Conservation (phyloP, 2,329 filamentous ascomycete species). For the Pseudocercospora ulei region DNA sequence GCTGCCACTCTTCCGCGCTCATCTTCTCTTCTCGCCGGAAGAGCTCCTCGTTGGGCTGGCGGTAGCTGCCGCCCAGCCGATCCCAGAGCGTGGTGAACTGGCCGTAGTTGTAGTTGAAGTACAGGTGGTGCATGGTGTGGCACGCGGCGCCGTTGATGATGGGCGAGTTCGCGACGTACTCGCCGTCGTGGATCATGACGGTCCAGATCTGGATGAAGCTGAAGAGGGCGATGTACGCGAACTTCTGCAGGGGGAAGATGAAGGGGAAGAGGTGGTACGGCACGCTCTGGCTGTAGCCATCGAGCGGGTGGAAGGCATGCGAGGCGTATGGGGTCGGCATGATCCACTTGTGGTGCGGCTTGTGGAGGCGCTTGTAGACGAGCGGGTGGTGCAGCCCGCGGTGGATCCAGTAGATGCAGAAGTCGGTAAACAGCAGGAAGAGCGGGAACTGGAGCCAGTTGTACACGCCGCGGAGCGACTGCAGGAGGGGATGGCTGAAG, state of each 20-base stretch:
- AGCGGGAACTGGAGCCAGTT: conserved; percentile 73
- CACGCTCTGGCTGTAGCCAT: conserved; percentile 77
- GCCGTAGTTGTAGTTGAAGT: conserved; percentile 86
- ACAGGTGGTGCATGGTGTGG: conserved; percentile 82
- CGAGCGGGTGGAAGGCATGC: conserved; percentile 88
- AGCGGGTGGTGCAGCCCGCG: conserved; percentile 69
- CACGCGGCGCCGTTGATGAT: conserved; percentile 90
- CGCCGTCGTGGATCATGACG: conserved; percentile 89
- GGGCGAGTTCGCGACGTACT: conserved; percentile 85
- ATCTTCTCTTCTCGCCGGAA: conserved; percentile 81
- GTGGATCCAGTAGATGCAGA: conserved; percentile 86
- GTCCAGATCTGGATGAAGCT: conserved; percentile 95
- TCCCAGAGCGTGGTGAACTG: conserved; percentile 93
- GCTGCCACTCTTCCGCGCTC: conserved; percentile 67
- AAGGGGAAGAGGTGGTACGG: conserved; percentile 93
- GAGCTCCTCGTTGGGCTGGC: conserved; percentile 73
- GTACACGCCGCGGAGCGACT: conserved; percentile 45
- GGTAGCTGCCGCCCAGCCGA: conserved; percentile 74
- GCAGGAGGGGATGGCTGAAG: conserved; percentile 28
- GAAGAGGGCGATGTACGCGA: conserved; percentile 77
- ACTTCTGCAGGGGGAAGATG: conserved; percentile 84
- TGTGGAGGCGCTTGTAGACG: conserved; percentile 83
- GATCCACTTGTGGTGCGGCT: conserved; percentile 99
- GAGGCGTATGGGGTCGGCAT: conserved; percentile 91
- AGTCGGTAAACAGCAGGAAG: conserved; percentile 82